Evolutionary conservation across 768 basidiomycete species (phyloP).

Genomic region (Mycena belliarum): DNA sequence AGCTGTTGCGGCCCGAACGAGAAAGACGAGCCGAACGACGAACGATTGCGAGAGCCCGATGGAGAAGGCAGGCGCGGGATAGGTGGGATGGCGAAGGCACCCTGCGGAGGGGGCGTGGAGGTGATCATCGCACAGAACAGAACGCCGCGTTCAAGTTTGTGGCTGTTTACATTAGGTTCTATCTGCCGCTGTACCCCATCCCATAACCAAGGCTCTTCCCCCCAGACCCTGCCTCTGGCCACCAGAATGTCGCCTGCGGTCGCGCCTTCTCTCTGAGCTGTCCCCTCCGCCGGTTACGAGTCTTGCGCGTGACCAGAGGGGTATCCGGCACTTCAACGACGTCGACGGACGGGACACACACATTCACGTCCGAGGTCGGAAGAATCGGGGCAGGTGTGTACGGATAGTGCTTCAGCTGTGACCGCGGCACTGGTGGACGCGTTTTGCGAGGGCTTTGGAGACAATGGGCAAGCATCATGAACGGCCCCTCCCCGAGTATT

Average conservation of each 20-base stretch:
- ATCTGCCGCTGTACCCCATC: constrained; percentile 33
- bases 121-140: constrained; percentile 27
- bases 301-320: constrained; percentile 9
- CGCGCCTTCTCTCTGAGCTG: constrained; percentile 25
- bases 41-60: constrained; percentile 58
- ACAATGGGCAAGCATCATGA: constrained; percentile 32
- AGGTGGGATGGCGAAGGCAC: constrained; percentile 42
- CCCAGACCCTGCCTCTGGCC: constrained; percentile 36
- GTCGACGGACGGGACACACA: constrained; percentile 5
- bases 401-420: constrained; percentile 33
- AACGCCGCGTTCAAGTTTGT: not conserved
- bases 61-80: constrained; percentile 57
- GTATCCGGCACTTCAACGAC: not conserved
- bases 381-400: constrained; percentile 25
- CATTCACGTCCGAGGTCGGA: not conserved
- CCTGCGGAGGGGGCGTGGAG: constrained; percentile 52
- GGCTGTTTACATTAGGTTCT: too few relatives aligned
- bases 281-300: constrained; percentile 3
- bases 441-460: constrained; percentile 37
- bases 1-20: constrained; percentile 81
- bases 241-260: constrained; percentile 42
- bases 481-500: constrained; percentile 15
- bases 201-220: constrained; percentile 43
- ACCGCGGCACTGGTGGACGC: constrained; percentile 39
- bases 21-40: constrained; percentile 78